Evolutionary conservation across 345 rosid genomes (phyloP).

Genomic region (Camelina hispida): DNA sequence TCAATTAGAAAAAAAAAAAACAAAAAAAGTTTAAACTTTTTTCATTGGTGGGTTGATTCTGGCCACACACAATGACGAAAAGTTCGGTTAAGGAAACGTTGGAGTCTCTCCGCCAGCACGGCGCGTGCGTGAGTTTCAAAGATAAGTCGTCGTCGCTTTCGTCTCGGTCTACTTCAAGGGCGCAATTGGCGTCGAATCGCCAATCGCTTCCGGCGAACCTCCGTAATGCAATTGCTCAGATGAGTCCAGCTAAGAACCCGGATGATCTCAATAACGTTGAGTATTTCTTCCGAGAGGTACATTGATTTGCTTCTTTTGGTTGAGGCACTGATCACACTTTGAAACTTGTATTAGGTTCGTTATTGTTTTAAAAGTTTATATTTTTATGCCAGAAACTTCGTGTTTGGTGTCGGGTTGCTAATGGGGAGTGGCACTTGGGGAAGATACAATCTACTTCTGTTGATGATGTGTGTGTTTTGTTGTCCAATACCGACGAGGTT

Average conservation of each 20-base stretch:
- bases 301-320: neutral
- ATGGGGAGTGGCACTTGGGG: conserved; percentile 74
- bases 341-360: neutral
- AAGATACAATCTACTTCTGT: conserved; percentile 65
- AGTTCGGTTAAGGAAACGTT: conserved; percentile 78
- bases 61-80: conserved; percentile 44
- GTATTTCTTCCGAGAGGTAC: conserved; percentile 74
- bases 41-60: conserved; percentile 3
- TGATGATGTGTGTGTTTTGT: conserved; percentile 58
- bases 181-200: conserved; percentile 62
- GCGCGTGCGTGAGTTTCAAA: conserved; percentile 61
- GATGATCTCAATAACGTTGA: conserved; percentile 52
- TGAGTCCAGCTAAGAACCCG: conserved; percentile 7
- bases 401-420: conserved; percentile 72
- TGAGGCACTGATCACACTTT: neutral
- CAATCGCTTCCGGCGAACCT: conserved; percentile 63
- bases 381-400: conserved; percentile 60
- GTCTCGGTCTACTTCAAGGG: conserved; percentile 59
- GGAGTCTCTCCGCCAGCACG: conserved; percentile 59
- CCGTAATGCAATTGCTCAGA: conserved; percentile 16
- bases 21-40: neutral
- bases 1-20: neutral
- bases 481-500: conserved; percentile 62
- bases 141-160: conserved; percentile 78
- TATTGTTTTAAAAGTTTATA: neutral